A percentile compares a stretch with the other conserved stretches of the same genome.
Conservation (phyloP, 78 protist species). For the Cyanophora paradoxa region DNA sequence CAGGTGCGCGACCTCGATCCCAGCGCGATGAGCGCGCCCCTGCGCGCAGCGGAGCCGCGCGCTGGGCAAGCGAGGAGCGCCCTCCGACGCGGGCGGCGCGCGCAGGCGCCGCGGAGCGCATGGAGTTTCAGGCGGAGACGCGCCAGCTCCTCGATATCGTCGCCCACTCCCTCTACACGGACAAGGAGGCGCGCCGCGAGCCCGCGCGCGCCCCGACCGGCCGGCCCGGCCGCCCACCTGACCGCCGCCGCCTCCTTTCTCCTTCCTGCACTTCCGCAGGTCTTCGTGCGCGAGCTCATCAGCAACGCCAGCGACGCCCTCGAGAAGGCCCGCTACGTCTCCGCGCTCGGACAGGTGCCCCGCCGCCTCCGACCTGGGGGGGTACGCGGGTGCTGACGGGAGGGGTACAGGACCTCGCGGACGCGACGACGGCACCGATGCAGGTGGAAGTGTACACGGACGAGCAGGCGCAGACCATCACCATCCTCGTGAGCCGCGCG, state of each 20-base stretch:
- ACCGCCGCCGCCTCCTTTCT: no score
- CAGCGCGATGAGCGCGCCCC: no score
- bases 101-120: constrained; percentile 53
- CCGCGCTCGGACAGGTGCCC: constrained; percentile 87
- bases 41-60: no score
- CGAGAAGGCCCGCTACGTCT: constrained; percentile 78
- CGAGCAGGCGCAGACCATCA: background rate
- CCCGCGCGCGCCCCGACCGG: no score
- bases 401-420: background rate
- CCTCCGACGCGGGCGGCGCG: background rate
- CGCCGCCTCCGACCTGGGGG: constrained; percentile 1
- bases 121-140: constrained; percentile 88
- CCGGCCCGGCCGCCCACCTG: no score
- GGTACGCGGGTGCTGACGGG: background rate
- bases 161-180: constrained; percentile 84
- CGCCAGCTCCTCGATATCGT: constrained; percentile 88
- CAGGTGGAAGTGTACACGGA: constrained; percentile 20
- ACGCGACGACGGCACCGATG: background rate
- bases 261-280: no score
- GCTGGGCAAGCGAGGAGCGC: background rate
- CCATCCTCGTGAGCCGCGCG: constrained; percentile 11
- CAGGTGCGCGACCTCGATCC: no score
- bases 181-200: constrained; percentile 45
- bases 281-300: constrained; percentile 85
- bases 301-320: constrained; percentile 93